Percentiles rank a stretch among this genome's conserved stretches.
These are phyloP conservation scores for Botryotinia narcissicola DNA, from an alignment of 2,329 filamentous ascomycete genomes.

Conservation along the genomic window DNA sequence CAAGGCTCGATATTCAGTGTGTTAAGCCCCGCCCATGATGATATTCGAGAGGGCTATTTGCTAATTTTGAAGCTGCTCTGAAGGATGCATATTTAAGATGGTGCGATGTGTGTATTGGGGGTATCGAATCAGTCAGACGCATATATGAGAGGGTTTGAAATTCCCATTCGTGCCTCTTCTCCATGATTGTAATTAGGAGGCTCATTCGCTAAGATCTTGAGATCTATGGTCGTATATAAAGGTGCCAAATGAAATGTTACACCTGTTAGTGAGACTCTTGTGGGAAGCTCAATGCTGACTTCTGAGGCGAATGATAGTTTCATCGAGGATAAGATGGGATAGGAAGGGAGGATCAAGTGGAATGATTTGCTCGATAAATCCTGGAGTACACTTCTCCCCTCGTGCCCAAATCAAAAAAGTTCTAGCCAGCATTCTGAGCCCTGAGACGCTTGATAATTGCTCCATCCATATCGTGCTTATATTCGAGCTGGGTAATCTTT, in stretches of 20 bases:
- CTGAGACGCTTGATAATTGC: constrained; percentile 41
- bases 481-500: constrained; percentile 56
- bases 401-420: neutral
- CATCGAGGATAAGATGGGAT: neutral
- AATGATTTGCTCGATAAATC: neutral
- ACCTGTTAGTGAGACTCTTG: neutral
- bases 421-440: constrained; percentile 4
- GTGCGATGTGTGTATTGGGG: neutral
- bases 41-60: neutral
- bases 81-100: neutral
- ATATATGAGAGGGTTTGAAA: neutral
- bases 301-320: accelerated
- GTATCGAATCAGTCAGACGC: no score
- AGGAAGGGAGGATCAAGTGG: neutral
- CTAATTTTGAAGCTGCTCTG: neutral
- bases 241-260: accelerated
- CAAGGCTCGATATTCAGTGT: neutral
- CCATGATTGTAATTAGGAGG: neutral
- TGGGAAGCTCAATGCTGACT: neutral
- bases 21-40: neutral
- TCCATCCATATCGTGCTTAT: constrained; percentile 53
- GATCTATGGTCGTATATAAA: neutral
- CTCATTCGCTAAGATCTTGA: neutral
- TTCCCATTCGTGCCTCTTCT: neutral
- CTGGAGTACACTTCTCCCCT: neutral